These are phyloP conservation scores for Ocimum tenuiflorum DNA, from an alignment of 257 asterid genomes.

Conservation along the genomic window DNA sequence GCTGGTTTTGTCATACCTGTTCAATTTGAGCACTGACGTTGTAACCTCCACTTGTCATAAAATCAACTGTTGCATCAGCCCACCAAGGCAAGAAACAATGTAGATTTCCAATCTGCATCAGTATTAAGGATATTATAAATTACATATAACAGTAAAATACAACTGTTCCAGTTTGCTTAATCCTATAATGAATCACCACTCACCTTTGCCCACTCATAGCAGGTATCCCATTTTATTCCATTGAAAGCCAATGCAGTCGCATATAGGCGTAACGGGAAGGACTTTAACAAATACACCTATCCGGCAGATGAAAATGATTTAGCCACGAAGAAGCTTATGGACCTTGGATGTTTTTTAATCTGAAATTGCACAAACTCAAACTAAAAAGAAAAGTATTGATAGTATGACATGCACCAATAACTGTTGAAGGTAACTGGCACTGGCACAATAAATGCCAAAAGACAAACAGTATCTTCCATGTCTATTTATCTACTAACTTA, in stretches of 20 bases:
- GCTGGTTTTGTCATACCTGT: constrained; percentile 28
- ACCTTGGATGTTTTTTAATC: not conserved
- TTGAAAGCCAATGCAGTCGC: constrained; percentile 61
- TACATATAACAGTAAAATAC: not conserved
- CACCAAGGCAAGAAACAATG: constrained; percentile 92
- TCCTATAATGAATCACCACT: constrained; percentile 19
- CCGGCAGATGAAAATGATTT: constrained; percentile 16
- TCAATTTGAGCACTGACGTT: constrained; percentile 47
- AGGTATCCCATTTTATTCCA: constrained; percentile 41
- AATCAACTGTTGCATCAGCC: constrained; percentile 83
- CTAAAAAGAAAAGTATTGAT: not conserved
- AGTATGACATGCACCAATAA: not conserved
- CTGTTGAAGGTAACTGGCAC: not conserved
- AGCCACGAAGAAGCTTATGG: constrained; percentile 3
- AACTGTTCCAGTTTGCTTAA: not conserved
- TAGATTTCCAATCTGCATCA: constrained; percentile 65
- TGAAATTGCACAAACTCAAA: not conserved
- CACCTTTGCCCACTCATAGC: constrained; percentile 81
- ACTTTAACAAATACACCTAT: constrained; percentile 64
- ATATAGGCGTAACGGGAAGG: constrained; percentile 60
- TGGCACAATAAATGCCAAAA: too few species aligned
- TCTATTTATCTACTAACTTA: not conserved
- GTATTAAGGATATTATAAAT: not conserved
- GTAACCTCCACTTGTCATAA: constrained; percentile 91
- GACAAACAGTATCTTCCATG: too few species aligned